A percentile compares a stretch with the other conserved stretches of the same genome.
Evolutionary conservation across 1,284 basidiomycete genomes (phyloP).

Genomic region (Rhodotorula sp.): DNA sequence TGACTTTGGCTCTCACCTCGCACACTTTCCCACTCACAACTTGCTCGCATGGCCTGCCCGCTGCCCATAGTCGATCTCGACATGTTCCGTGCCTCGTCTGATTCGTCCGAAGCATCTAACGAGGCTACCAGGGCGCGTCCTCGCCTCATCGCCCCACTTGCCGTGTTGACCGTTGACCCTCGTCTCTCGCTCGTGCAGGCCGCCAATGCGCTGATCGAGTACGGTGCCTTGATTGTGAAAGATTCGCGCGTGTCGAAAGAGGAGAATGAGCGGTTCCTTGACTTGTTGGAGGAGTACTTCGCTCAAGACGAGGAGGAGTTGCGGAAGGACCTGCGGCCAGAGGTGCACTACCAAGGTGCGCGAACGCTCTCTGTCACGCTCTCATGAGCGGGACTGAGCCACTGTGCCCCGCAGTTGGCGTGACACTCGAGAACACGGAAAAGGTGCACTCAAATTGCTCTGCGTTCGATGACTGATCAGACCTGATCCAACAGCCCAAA

Average conservation of each 20-base stretch:
- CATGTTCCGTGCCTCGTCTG: constrained; percentile 60
- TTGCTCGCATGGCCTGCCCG: background rate
- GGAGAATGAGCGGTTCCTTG: constrained; percentile 76
- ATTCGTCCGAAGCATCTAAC: constrained; percentile 55
- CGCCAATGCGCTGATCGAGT: constrained; percentile 72
- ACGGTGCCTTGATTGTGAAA: constrained; percentile 75
- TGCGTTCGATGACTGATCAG: too few relatives aligned
- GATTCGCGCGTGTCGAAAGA: constrained; percentile 78
- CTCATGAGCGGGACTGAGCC: background rate
- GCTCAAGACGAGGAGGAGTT: constrained; percentile 64
- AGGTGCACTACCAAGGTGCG: constrained; percentile 59
- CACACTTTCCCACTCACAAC: background rate
- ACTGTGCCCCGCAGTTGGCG: constrained; percentile 34
- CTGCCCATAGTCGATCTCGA: constrained; percentile 76
- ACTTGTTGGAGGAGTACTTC: constrained; percentile 79
- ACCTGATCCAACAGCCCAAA: constrained; percentile 49
- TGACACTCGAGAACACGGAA: constrained; percentile 81
- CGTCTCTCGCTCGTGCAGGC: constrained; percentile 54
- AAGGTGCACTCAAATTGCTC: constrained; percentile 62
- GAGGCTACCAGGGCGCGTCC: constrained; percentile 66
- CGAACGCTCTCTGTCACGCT: too few relatives aligned
- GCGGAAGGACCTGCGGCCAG: constrained; percentile 72
- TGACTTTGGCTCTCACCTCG: too few relatives aligned
- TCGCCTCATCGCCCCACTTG: background rate
- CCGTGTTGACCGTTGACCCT: background rate